Percentiles rank a stretch among this genome's conserved stretches.
phyloP scores from a whole-genome alignment of 1,284 basidiomycete species.

The Microbotryum scabiosae region DNA sequence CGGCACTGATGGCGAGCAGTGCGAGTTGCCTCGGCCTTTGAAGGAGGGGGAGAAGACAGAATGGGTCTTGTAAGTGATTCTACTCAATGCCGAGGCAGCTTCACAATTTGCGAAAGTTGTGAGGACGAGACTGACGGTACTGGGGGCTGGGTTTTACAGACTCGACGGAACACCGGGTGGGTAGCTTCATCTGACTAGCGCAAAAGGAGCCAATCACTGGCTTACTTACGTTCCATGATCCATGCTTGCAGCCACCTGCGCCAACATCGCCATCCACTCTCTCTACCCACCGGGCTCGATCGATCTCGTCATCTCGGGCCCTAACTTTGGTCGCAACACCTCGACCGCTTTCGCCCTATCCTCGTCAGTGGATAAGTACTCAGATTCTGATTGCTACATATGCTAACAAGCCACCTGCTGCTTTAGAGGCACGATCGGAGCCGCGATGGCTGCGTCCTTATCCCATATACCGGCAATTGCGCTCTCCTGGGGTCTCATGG shows the following conservation, averaged over 20 bases:
- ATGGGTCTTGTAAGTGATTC: slow-evolving; percentile 56
- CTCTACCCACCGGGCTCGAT: slow-evolving; percentile 65
- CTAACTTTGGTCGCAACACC: slow-evolving; percentile 42
- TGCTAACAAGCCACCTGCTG: neutral
- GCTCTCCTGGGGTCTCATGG: slow-evolving; percentile 73
- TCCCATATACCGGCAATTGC: slow-evolving; percentile 63
- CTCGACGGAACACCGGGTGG: slow-evolving; percentile 52
- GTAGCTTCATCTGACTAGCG: neutral
- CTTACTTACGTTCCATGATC: slow-evolving; percentile 35
- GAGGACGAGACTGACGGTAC: too few relatives aligned
- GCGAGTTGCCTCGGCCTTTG: slow-evolving; percentile 54
- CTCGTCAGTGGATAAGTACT: slow-evolving; percentile 7
- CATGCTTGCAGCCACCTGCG: slow-evolving; percentile 81
- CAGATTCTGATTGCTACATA: too few relatives aligned
- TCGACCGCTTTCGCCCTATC: slow-evolving; percentile 35
- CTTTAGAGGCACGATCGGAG: slow-evolving; percentile 67
- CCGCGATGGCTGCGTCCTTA: slow-evolving; percentile 69
- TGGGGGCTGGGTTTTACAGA: too few relatives aligned
- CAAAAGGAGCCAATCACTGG: neutral
- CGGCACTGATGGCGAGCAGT: slow-evolving; percentile 54
- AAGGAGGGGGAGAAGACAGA: slow-evolving; percentile 56
- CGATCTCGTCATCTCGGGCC: slow-evolving; percentile 57
- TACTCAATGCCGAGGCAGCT: too few relatives aligned
- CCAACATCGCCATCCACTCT: slow-evolving; percentile 81
- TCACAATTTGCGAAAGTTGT: too few relatives aligned